A percentile compares a stretch with the other conserved stretches of the same genome.
phyloP scores from a whole-genome alignment of 73 alveolate genomes.

The Loxodes magnus region DNA sequence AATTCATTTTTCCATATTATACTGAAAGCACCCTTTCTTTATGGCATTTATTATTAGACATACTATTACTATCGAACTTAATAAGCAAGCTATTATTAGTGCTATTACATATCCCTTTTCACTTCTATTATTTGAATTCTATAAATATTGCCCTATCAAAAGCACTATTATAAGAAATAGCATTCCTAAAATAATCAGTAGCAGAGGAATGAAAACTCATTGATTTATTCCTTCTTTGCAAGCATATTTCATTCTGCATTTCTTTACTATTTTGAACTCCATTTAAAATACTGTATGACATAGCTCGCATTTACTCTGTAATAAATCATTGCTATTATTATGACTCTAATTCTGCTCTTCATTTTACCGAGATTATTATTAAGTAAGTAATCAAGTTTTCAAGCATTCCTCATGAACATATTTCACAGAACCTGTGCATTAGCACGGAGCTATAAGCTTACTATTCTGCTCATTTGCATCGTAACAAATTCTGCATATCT shows the following conservation, averaged over 20 bases:
- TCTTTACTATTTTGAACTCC: not conserved
- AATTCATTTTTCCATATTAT: not conserved
- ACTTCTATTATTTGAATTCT: too few relatives aligned
- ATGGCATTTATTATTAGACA: not conserved
- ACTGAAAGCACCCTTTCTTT: not conserved
- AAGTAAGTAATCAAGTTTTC: slow-evolving; percentile 48
- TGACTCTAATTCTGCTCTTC: too few relatives aligned
- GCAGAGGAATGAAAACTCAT: not conserved
- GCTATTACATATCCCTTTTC: slow-evolving; percentile 5
- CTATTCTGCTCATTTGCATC: not conserved
- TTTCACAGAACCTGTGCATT: slow-evolving; percentile 67
- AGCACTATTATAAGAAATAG: not conserved
- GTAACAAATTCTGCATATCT: slow-evolving; percentile 15
- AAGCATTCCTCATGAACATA: slow-evolving; percentile 64
- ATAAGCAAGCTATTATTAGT: slow-evolving; percentile 2
- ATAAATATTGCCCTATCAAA: not conserved
- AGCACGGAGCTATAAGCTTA: slow-evolving; percentile 27
- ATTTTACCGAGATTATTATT: too few relatives aligned
- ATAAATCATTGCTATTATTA: too few relatives aligned
- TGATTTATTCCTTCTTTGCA: not conserved
- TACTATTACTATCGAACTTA: not conserved
- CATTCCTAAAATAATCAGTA: slow-evolving; percentile 5
- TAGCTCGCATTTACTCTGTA: not conserved
- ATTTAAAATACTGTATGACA: not conserved
- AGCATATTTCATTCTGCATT: not conserved